Conservation (phyloP, 2,329 filamentous ascomycete genomes). For the Colletotrichum sansevieriae region DNA sequence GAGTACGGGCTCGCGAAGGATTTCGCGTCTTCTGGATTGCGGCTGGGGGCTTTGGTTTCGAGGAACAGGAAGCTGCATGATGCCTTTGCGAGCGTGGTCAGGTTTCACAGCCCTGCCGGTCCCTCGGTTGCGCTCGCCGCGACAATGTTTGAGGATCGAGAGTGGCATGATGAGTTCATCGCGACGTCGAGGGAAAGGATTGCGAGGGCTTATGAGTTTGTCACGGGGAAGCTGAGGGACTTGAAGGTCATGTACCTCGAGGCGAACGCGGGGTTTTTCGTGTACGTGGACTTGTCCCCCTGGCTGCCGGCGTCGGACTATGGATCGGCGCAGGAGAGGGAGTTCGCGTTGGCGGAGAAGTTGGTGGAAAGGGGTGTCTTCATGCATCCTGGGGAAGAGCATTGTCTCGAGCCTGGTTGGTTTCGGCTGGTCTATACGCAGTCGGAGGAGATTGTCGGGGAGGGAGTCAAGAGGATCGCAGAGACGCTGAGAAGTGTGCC, state of each 20-base stretch:
- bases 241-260: constrained; percentile 60
- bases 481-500: neutral
- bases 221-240: constrained; percentile 52
- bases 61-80: constrained; percentile 49
- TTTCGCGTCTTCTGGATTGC: constrained; percentile 66
- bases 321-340: constrained; percentile 50
- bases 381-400: constrained; percentile 61
- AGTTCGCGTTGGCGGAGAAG: constrained; percentile 59
- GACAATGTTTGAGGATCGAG: constrained; percentile 60
- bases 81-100: constrained; percentile 54
- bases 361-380: constrained; percentile 63
- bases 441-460: constrained; percentile 49
- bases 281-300: constrained; percentile 65
- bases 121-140: constrained; percentile 57
- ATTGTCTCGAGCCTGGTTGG: constrained; percentile 62
- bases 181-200: constrained; percentile 54
- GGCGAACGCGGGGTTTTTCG: constrained; percentile 70
- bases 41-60: constrained; percentile 62
- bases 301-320: constrained; percentile 51
- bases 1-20: constrained; percentile 62
- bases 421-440: constrained; percentile 67
- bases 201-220: constrained; percentile 55
- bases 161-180: constrained; percentile 61
- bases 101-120: constrained; percentile 63
- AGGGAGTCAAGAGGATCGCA: constrained; percentile 53